Base-by-base conservation (phyloP, 371 early-diverging fungal genomes). In the Smittium mucronatum region DNA sequence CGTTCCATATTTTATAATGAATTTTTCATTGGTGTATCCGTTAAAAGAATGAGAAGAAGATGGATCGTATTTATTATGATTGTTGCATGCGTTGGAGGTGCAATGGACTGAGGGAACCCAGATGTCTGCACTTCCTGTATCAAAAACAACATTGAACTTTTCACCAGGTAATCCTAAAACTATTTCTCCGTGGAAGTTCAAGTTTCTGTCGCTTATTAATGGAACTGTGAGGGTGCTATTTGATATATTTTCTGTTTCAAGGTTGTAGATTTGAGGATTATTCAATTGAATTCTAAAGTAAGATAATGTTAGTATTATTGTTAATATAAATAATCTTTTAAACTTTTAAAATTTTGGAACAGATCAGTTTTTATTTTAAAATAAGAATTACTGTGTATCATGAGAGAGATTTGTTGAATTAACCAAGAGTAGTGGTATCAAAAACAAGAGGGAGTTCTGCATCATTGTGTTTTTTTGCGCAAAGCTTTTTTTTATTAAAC, bases 71-170 rank as follows among this genome's bases (percentile, higher is more conserved):
- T 73, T 75, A 60, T 68, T 58, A 69, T 74, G 81, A 67, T 57
- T 69, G 28, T 33, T 68, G 59, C 74, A 78, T 57, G 74, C 81
- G 31, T 63, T 58, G 34, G 76, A 81, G 60, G 61, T 80, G 78
- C 76, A 86, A 70, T 75, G 70, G 26, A 63, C 75, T 57, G 69
- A 80, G 66, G 75, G 85, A 33, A 87, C 71, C 91, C 91, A 90
- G 30, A 89, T 69, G 67, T 90, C 87, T 31, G 87, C 80, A 68
- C 88, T 88, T 8, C 91, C 91, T 0, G 90, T 91, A 70, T 91
- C 91, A 69, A 90, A 86, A 36, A 87, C 78, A 17, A 90, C 80
- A 70, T 82, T 79, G 75, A 89, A 77, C 25, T 35, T 71, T 71
- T 88, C 84, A 1, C 81, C 76, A 16, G 90, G 89, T n/a, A 88